These are phyloP conservation scores for Dictyostelium citrinum DNA, from an alignment of 78 protist species.

Conservation along the genomic window DNA sequence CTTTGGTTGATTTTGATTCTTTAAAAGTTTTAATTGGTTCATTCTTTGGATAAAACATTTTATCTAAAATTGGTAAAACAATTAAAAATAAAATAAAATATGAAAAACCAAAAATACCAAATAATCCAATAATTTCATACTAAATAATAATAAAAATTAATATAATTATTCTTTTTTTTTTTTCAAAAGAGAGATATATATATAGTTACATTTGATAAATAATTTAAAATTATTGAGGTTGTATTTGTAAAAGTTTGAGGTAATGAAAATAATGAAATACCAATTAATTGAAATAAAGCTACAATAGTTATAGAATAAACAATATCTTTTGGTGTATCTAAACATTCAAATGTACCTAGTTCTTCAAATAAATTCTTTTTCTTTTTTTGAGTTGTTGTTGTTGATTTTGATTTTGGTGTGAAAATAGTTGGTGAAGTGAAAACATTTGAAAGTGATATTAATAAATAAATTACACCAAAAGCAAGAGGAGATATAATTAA, in stretches of 20 bases:
- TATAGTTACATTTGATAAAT: neutral
- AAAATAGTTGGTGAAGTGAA: slow-evolving; percentile 48
- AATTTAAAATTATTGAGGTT: neutral
- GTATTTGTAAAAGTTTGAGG: slow-evolving; percentile 33
- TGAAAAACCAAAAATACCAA: neutral
- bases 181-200: neutral
- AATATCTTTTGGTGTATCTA: slow-evolving; percentile 54
- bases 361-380: neutral
- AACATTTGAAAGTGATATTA: slow-evolving; percentile 28
- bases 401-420: neutral
- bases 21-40: neutral
- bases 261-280: slow-evolving; percentile 1
- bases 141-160: neutral
- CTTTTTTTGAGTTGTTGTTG: neutral
- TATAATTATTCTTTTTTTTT: neutral
- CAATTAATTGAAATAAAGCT: slow-evolving; percentile 18
- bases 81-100: slow-evolving; percentile 27
- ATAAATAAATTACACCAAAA: neutral
- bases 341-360: neutral
- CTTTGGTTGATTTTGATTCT: neutral
- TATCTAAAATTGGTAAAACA: slow-evolving; percentile 24
- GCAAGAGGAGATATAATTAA: slow-evolving; percentile 52
- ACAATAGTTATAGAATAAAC: slow-evolving; percentile 24
- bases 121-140: neutral
- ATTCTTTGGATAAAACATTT: slow-evolving; percentile 16